Percentiles rank a stretch among this genome's conserved stretches.
phyloP scores from a whole-genome alignment of 2,329 filamentous ascomycete genomes.

The Fusarium sp. region DNA sequence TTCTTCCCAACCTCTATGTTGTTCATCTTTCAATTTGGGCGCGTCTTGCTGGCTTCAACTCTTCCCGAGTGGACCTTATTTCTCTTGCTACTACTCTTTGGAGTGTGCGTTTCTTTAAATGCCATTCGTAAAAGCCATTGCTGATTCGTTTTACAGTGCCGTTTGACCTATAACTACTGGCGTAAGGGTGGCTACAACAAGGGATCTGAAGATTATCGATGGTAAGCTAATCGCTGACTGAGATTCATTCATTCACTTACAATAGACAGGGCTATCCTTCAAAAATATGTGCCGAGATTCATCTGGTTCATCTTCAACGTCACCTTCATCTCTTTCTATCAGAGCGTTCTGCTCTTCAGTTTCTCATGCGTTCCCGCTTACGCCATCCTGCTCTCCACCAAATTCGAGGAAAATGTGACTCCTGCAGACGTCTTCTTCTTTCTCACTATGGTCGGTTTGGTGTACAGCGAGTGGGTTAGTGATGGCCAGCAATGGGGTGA shows the following conservation, averaged over 20 bases:
- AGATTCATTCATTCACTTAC: constrained; percentile 13
- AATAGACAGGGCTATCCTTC: constrained; percentile 72
- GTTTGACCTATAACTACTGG: constrained; percentile 97
- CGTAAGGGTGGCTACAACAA: constrained; percentile 90
- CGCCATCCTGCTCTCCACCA: constrained; percentile 78
- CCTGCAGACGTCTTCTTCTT: constrained; percentile 62
- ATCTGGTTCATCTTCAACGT: constrained; percentile 88
- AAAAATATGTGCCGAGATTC: constrained; percentile 68
- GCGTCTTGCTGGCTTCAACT: constrained; percentile 76
- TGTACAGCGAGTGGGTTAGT: constrained; percentile 79
- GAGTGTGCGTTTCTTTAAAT: constrained; percentile 70
- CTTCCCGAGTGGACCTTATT: constrained; percentile 76
- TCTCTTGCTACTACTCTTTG: constrained; percentile 78
- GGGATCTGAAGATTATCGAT: constrained; percentile 95
- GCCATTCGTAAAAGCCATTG: background rate
- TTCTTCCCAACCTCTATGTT: constrained; percentile 88
- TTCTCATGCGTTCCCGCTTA: constrained; percentile 84
- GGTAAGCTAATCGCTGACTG: constrained; percentile 56
- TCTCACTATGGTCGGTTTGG: constrained; percentile 59
- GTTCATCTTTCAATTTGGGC: constrained; percentile 88
- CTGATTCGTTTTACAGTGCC: constrained; percentile 61
- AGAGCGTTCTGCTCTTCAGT: constrained; percentile 83
- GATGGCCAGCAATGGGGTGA: constrained; percentile 93
- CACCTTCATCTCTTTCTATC: constrained; percentile 85
- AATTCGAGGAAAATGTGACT: constrained; percentile 64